A percentile compares a stretch with the other conserved stretches of the same genome.
Conservation (phyloP, 352 stramenopile genomes). For the Phytopythium ostracodes region DNA sequence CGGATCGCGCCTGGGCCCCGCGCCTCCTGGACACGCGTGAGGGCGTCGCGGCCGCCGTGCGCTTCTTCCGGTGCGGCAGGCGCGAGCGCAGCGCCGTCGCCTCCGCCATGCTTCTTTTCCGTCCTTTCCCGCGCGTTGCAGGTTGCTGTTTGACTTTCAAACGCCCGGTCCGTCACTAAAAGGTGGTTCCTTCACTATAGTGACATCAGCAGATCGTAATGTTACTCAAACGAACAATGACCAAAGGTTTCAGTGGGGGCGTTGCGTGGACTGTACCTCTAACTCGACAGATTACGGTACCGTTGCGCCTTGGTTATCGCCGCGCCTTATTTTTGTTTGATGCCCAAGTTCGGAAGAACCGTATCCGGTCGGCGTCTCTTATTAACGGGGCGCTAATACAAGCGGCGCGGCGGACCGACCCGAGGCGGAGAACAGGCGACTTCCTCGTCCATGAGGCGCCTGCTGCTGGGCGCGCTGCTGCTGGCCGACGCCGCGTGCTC, state of each 20-base stretch:
- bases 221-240: too few relatives aligned
- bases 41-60: conserved; percentile 6
- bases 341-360: neutral
- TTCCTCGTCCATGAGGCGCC: conserved; percentile 9
- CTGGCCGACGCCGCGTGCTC: neutral
- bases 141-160: neutral
- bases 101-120: neutral
- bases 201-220: neutral
- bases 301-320: too few relatives aligned
- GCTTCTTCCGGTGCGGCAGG: conserved; percentile 6
- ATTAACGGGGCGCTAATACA: too few relatives aligned
- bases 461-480: conserved; percentile 16
- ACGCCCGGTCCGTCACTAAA: neutral
- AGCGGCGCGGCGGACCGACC: too few relatives aligned
- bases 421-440: neutral
- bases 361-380: too few relatives aligned
- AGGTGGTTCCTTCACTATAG: neutral
- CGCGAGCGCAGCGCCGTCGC: conserved; percentile 3
- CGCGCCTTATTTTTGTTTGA: neutral
- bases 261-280: neutral
- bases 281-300: too few relatives aligned
- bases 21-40: neutral
- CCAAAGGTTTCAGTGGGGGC: too few relatives aligned
- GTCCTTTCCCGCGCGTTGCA: neutral
- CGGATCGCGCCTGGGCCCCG: neutral